Conservation (phyloP, 768 basidiomycete species). For the Calvatia gigantea region DNA sequence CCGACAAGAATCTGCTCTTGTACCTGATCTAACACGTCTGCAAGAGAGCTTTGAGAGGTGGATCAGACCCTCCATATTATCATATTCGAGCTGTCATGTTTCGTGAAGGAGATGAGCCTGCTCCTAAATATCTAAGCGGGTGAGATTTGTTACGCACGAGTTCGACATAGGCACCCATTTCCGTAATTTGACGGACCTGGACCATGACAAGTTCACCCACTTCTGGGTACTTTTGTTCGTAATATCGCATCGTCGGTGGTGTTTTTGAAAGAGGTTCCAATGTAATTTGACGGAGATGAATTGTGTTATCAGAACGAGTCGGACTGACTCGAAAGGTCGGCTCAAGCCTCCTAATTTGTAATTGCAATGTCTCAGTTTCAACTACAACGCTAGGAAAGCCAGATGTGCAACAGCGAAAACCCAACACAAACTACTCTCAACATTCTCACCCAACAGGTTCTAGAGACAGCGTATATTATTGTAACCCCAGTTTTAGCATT, state of each 20-base stretch:
- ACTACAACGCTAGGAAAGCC: too few relatives aligned
- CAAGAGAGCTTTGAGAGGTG: constrained; percentile 94
- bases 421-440: too few relatives aligned
- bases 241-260: constrained; percentile 73
- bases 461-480: too few relatives aligned
- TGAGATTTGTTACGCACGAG: constrained; percentile 68
- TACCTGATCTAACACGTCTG: constrained; percentile 92
- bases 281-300: constrained; percentile 1
- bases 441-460: too few relatives aligned
- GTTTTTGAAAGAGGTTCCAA: background rate
- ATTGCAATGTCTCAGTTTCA: background rate
- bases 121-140: too few relatives aligned
- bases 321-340: background rate
- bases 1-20: constrained; percentile 98
- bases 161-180: constrained; percentile 99
- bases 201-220: constrained; percentile 99
- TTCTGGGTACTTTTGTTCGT: constrained; percentile 90
- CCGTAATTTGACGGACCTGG: constrained; percentile 97
- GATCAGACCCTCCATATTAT: constrained; percentile 99
- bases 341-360: constrained; percentile 1
- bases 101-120: background rate
- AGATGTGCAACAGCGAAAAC: background rate
- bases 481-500: too few relatives aligned
- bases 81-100: constrained; percentile 84
- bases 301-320: constrained; percentile 1